Evolutionary conservation across 139 green algal species (phyloP), one percentile per base, ranked within the genome.

Genomic region (Chlamydomonas applanata): DNA sequence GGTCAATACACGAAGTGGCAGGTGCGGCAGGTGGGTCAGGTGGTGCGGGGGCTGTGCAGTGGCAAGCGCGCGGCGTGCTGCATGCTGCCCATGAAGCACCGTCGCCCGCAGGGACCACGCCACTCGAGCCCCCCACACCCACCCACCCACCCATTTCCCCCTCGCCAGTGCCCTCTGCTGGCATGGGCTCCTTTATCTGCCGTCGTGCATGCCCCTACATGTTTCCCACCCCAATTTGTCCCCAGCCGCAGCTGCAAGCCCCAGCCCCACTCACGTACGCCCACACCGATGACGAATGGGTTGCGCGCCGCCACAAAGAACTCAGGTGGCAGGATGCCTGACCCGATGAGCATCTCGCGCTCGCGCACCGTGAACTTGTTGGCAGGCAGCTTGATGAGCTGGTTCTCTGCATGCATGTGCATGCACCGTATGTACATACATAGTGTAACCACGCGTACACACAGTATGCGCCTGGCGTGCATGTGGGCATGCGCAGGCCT

Each of bases 331-430:
- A 89, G 73, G 36, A 89, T 87, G 63, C 80, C 78, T 17, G 66
- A 82, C 72, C 87, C 88, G 13, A 88, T 92, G 32, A 97, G 74
- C 91, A 96, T 95, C 82, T 97, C 93, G n/a, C 87, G 83, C 82
- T 97, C 93, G 3, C 93, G 81, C 16, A 93, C 88, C 0, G 90
- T 95, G 89, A 95, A 96, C 86, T 94, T 94, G 80, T 88, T 84
- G 73, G 82, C 82, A 0, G 89, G 91, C 54, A 95, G 85, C 80
- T 92, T 91, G 5, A 95, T 57, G 9, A 94, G 70, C 52, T 88
- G 77, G 66, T 88, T 85, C 29, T 71, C 88, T 91, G 85, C 74
- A 72, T 16, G 63, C 7, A 49, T 7, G 40, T 49, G 40, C 7
- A 49, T 49, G 40, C 7, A 49, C 40, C 40, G n/a, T n/a, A n/a